These are phyloP conservation scores for Leptographium radiaticola DNA, from an alignment of 2,329 filamentous ascomycete species.

Conservation along the genomic window DNA sequence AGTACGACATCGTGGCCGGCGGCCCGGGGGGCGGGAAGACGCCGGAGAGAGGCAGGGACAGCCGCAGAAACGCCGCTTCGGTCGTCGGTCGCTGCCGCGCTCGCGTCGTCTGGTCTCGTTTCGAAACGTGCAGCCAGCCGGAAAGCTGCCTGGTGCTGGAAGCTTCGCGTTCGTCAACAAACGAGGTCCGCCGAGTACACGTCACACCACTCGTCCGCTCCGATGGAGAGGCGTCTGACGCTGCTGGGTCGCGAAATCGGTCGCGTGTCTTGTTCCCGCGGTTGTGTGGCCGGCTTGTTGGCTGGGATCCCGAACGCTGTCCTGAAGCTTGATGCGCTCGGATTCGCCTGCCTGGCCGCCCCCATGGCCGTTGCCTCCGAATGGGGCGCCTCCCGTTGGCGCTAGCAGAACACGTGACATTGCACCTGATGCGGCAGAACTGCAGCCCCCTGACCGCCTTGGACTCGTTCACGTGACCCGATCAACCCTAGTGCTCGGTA, in stretches of 20 bases:
- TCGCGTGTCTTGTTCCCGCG: not conserved
- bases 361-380: slow-evolving; percentile 1
- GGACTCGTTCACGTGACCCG: not conserved
- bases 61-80: no score
- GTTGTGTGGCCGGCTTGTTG: no score
- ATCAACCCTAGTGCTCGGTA: slow-evolving; percentile 2
- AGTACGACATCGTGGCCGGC: slow-evolving; percentile 66
- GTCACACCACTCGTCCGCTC: no score
- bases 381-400: not conserved
- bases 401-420: slow-evolving; percentile 1
- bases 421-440: slow-evolving; percentile 3
- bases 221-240: no score
- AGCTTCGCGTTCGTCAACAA: no score
- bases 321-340: not conserved
- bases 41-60: not conserved
- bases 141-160: no score
- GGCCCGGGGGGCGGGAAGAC: not conserved
- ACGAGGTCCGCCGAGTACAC: no score
- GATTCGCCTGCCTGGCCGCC: not conserved
- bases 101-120: no score
- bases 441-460: not conserved
- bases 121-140: no score
- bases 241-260: not conserved
- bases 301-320: not conserved
- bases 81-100: not conserved